Evolutionary conservation across 441 rosid genomes (phyloP).

Genomic region (Pelargonium citronellum): DNA sequence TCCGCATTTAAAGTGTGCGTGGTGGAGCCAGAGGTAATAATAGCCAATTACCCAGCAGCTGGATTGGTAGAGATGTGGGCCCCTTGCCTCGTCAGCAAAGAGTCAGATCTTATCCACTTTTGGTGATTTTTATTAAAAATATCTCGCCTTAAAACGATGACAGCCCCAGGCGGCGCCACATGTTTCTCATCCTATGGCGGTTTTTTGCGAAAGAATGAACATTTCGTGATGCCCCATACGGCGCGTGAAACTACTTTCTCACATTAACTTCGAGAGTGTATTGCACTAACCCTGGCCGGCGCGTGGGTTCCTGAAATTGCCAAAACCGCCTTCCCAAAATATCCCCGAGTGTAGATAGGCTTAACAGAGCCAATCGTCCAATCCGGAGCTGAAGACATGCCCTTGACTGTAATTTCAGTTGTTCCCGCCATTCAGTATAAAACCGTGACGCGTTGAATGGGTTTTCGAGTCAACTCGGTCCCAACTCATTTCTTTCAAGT

Average conservation of each 20-base stretch:
- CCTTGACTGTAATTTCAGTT: background rate
- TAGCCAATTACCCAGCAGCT: background rate
- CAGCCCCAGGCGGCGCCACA: background rate
- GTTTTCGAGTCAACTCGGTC: constrained; percentile 1
- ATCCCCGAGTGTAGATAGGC: background rate
- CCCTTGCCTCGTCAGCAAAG: constrained; percentile 21
- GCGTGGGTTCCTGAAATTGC: background rate
- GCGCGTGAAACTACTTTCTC: constrained; percentile 8
- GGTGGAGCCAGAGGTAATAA: background rate
- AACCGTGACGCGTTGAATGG: background rate
- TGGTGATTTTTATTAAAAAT: no score
- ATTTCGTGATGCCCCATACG: background rate
- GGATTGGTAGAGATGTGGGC: constrained; percentile 1
- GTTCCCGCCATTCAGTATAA: constrained; percentile 3
- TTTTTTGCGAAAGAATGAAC: background rate
- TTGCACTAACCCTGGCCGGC: background rate
- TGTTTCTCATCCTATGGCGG: background rate
- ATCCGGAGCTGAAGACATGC: background rate
- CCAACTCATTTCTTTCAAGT: background rate
- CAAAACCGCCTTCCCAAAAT: background rate
- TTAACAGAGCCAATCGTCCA: no score
- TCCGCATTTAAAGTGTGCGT: background rate
- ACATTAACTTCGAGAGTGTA: background rate
- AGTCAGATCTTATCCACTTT: constrained; percentile 24
- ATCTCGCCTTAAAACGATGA: background rate